phyloP scores from a whole-genome alignment of 129 eudicot species.

The Artemisia argyi region DNA sequence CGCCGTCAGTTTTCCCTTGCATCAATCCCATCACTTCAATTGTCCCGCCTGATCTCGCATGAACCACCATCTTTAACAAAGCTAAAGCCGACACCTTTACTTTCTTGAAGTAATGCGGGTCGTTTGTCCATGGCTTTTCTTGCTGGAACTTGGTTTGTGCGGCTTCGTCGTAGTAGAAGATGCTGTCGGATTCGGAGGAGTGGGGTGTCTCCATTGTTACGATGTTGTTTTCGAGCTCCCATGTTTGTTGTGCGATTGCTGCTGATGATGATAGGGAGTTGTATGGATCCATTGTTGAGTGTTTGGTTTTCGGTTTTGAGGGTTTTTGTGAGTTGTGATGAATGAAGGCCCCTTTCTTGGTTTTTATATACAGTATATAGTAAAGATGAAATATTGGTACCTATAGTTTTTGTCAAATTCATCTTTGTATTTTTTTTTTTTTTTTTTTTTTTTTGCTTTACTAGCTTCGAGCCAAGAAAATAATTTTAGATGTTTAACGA shows the following conservation, averaged over 20 bases:
- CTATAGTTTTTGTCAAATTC: too few species aligned
- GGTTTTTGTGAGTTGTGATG: too few species aligned
- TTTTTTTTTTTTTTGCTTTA: too few species aligned
- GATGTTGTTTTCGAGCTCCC: conserved; percentile 97
- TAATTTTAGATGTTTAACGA: too few species aligned
- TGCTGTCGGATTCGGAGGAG: conserved; percentile 58
- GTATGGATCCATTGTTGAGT: conserved; percentile 65
- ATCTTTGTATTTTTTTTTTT: too few species aligned
- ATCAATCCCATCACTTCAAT: conserved; percentile 96
- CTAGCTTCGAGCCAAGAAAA: too few species aligned
- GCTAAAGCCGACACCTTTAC: conserved; percentile 94
- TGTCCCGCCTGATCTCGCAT: conserved; percentile 90
- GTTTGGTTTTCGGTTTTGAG: neutral
- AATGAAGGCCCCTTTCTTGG: too few species aligned
- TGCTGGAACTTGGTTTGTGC: conserved; percentile 85
- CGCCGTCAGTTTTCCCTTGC: conserved; percentile 99
- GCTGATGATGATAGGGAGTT: conserved; percentile 56
- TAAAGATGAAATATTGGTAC: too few species aligned
- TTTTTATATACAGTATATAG: too few species aligned
- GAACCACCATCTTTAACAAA: conserved; percentile 92
- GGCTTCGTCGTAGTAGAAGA: conserved; percentile 87
- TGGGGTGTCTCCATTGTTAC: conserved; percentile 45
- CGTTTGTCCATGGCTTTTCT: conserved; percentile 84
- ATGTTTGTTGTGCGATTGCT: conserved; percentile 77
- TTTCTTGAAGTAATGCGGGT: conserved; percentile 88